phyloP scores from a whole-genome alignment of 208 protist genomes.

The Zelonia costaricensis region DNA sequence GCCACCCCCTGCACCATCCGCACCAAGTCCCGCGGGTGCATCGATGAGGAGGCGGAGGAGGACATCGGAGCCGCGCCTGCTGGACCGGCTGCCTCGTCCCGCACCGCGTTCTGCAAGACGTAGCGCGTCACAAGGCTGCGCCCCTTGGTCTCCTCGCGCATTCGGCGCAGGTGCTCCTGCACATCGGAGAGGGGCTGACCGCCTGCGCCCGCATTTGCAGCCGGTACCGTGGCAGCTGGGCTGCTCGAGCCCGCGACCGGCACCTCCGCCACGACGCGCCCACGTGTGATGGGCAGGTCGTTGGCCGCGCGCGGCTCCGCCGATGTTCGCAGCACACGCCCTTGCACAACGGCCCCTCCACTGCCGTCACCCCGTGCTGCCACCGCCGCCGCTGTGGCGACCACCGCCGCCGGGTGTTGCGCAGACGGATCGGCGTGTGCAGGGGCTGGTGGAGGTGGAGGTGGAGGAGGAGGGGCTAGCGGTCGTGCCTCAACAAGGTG shows the following conservation, averaged over 20 bases:
- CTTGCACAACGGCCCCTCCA: neutral
- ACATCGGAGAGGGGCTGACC: slow-evolving; percentile 44
- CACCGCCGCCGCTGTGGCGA: neutral
- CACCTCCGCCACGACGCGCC: neutral
- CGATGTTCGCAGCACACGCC: slow-evolving; percentile 19
- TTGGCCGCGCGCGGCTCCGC: slow-evolving; percentile 24
- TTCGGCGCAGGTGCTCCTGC: slow-evolving; percentile 45
- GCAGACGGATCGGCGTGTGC: slow-evolving; percentile 12
- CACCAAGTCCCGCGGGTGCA: slow-evolving; percentile 17
- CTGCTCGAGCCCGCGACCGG: slow-evolving; percentile 6
- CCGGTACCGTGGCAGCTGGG: no score
- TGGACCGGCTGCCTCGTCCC: neutral
- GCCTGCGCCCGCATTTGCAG: no score
- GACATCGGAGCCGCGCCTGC: neutral
- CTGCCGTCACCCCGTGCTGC: neutral
- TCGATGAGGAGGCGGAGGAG: slow-evolving; percentile 11
- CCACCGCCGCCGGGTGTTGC: neutral
- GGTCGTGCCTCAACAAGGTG: slow-evolving; percentile 15
- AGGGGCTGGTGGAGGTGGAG: no score
- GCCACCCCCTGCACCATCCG: slow-evolving; percentile 18
- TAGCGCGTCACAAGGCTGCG: slow-evolving; percentile 58
- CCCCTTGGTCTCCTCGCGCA: slow-evolving; percentile 35
- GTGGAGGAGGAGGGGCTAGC: neutral
- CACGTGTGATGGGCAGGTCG: slow-evolving; percentile 28
- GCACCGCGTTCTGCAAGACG: slow-evolving; percentile 45